Conservation (phyloP, 768 basidiomycete genomes). For the Xanthoconium purpureum region DNA sequence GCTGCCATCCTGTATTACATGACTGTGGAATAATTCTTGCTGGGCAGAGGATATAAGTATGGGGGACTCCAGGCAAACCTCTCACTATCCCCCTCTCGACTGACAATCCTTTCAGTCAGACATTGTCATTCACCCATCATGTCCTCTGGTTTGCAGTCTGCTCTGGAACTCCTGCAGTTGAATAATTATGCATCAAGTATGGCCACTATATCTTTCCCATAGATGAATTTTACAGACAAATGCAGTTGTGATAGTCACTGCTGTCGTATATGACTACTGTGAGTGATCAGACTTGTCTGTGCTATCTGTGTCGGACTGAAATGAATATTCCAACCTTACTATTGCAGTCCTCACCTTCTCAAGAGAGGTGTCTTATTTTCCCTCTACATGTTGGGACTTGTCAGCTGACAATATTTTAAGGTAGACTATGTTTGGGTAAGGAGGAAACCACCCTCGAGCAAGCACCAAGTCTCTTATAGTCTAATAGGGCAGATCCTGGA, state of each 20-base stretch:
- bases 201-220: background rate
- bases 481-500: background rate
- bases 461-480: too few species aligned
- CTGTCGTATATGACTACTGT: background rate
- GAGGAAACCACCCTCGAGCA: background rate
- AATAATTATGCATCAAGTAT: background rate
- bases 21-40: too few species aligned
- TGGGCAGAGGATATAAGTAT: too few species aligned
- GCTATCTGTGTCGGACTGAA: background rate
- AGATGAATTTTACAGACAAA: background rate
- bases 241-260: background rate
- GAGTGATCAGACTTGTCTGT: background rate
- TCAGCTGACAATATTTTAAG: background rate
- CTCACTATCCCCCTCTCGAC: too few species aligned
- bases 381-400: background rate
- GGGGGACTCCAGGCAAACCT: too few species aligned
- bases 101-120: too few species aligned
- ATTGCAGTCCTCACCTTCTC: background rate
- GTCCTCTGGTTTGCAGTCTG: background rate
- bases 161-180: background rate
- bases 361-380: background rate
- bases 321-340: background rate
- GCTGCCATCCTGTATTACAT: too few species aligned
- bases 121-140: background rate
- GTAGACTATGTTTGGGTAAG: background rate